phyloP scores from a whole-genome alignment of 2,329 filamentous ascomycete species.

The Phaeosphaeria sp. region DNA sequence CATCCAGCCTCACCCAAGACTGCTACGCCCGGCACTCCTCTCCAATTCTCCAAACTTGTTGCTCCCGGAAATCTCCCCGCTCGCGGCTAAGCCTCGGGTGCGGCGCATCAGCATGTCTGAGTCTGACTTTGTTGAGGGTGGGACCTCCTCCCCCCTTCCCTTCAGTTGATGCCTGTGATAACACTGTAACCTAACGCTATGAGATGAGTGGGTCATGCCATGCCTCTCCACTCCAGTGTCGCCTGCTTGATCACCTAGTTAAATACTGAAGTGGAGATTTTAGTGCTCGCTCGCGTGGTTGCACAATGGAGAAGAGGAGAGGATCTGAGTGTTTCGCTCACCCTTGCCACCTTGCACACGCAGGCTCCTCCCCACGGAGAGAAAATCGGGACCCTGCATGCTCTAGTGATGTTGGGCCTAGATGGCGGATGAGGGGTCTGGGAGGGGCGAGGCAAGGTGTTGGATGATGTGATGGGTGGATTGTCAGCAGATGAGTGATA shows the following conservation, averaged over 20 bases:
- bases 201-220: neutral
- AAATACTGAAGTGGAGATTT: neutral
- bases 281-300: neutral
- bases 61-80: neutral
- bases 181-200: neutral
- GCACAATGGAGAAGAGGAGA: neutral
- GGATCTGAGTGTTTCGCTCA: too few species aligned
- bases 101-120: constrained; percentile 8
- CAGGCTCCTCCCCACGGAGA: neutral
- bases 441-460: neutral
- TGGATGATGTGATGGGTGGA: neutral
- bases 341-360: neutral
- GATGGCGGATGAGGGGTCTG: neutral
- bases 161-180: neutral
- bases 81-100: constrained; percentile 3
- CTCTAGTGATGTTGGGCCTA: neutral
- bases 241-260: neutral
- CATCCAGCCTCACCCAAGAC: neutral
- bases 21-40: neutral
- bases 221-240: too few species aligned
- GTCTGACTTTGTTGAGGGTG: constrained; percentile 33
- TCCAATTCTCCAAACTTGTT: neutral
- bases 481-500: neutral
- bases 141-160: constrained; percentile 5
- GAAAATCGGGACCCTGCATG: neutral